Evolutionary conservation across 2,329 filamentous ascomycete species (phyloP).

Genomic region (Aspergillus uvarum): DNA sequence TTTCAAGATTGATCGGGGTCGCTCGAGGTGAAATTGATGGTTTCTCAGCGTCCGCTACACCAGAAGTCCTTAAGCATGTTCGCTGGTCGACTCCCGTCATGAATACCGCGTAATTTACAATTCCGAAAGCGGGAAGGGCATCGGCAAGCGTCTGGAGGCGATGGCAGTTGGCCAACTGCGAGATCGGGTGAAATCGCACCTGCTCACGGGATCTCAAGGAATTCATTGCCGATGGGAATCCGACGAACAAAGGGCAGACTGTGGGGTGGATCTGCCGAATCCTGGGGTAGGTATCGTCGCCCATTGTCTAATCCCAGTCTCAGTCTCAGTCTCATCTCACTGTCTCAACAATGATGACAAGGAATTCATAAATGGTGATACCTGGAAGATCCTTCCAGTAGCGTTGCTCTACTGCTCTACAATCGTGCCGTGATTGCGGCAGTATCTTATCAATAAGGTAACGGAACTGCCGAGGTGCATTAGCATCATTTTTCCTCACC

Average conservation of each 20-base stretch:
- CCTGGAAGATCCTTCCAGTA: too few species aligned
- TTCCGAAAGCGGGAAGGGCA: conserved; percentile 9
- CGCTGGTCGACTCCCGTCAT: background rate
- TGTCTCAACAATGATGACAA: too few species aligned
- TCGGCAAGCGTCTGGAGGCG: conserved; percentile 6
- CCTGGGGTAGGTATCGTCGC: background rate
- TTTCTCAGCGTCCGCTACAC: background rate
- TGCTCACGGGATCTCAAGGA: too few species aligned
- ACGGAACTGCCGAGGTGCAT: too few species aligned
- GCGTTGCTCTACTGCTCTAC: too few species aligned
- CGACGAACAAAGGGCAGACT: background rate
- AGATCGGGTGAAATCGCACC: conserved; percentile 2
- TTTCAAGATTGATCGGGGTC: too few species aligned
- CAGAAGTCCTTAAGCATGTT: background rate
- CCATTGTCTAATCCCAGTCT: background rate
- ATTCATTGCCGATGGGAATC: background rate
- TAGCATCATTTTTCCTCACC: too few species aligned
- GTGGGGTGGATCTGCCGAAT: conserved; percentile 3
- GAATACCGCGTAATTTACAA: conserved; percentile 8
- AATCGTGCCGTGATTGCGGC: too few species aligned
- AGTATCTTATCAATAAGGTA: too few species aligned
- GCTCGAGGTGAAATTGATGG: background rate
- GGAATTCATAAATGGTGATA: too few species aligned
- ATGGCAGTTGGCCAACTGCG: background rate
- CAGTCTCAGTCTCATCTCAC: too few species aligned